phyloP scores from a whole-genome alignment of 176 grass and related monocot species.

The Triticum turgidum region DNA sequence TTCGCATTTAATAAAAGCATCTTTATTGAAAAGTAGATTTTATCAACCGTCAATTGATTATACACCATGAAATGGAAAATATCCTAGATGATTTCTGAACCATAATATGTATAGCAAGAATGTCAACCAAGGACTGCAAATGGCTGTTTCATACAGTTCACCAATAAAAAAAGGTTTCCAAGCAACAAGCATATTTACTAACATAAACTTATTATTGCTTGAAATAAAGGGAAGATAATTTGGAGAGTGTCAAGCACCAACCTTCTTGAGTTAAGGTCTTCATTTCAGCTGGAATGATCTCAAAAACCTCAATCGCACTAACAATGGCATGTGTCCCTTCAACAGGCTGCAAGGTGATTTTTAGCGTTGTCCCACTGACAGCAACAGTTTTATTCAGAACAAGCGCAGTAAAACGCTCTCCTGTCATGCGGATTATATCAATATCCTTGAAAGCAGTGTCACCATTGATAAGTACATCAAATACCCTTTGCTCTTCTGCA shows the following conservation, averaged over 20 bases:
- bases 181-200: not conserved
- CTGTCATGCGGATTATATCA: constrained; percentile 76
- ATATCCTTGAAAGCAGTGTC: constrained; percentile 70
- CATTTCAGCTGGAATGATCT: constrained; percentile 78
- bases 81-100: not conserved
- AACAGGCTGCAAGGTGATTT: constrained; percentile 63
- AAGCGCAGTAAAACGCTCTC: constrained; percentile 82
- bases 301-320: constrained; percentile 90
- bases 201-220: constrained; percentile 4
- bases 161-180: not conserved
- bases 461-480: constrained; percentile 88
- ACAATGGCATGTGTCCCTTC: constrained; percentile 63
- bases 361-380: constrained; percentile 69
- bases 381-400: constrained; percentile 81
- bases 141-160: not conserved
- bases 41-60: constrained; percentile 13
- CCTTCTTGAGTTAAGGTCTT: constrained; percentile 79
- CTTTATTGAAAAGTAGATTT: not conserved
- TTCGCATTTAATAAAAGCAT: constrained; percentile 8
- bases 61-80: constrained; percentile 1
- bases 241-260: constrained; percentile 24
- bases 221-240: constrained; percentile 18
- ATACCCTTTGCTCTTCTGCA: constrained; percentile 73
- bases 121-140: not conserved
- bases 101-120: not conserved